These are phyloP conservation scores for Triticum dicoccoides DNA, from an alignment of 176 grass and related monocot species.

Conservation along the genomic window DNA sequence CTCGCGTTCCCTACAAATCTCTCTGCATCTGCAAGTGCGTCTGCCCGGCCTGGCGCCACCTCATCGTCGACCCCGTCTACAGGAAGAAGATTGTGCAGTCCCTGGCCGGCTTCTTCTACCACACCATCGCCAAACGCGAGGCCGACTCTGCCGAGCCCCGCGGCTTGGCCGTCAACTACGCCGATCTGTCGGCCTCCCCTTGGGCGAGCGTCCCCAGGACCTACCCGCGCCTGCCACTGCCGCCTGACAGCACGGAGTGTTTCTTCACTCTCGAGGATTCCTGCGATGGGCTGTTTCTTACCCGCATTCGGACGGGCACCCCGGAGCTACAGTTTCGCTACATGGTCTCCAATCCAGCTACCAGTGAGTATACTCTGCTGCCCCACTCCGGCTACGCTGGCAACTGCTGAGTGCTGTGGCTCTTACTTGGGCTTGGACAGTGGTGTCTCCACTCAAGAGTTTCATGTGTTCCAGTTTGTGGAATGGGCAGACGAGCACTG, in stretches of 20 bases:
- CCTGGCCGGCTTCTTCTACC: background rate
- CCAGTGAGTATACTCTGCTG: background rate
- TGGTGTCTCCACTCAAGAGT: background rate
- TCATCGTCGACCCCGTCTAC: background rate
- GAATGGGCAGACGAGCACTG: background rate
- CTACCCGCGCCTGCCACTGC: background rate
- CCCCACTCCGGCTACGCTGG: background rate
- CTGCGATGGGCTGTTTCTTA: background rate
- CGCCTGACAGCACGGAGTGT: background rate
- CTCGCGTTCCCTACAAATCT: background rate
- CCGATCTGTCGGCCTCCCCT: background rate
- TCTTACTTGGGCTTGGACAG: background rate
- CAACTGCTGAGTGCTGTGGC: background rate
- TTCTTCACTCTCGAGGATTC: background rate
- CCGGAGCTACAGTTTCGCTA: background rate
- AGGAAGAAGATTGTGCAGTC: background rate
- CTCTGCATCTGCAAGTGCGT: background rate
- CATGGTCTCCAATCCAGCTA: background rate
- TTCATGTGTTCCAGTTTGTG: background rate
- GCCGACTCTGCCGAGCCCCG: background rate
- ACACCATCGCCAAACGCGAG: too few species aligned
- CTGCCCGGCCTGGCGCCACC: background rate
- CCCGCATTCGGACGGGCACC: too few species aligned
- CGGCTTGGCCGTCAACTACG: background rate
- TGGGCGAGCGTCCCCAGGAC: background rate